Evolutionary conservation across 805 yeast species (phyloP).

Genomic region (Wickerhamomyces pijperi): DNA sequence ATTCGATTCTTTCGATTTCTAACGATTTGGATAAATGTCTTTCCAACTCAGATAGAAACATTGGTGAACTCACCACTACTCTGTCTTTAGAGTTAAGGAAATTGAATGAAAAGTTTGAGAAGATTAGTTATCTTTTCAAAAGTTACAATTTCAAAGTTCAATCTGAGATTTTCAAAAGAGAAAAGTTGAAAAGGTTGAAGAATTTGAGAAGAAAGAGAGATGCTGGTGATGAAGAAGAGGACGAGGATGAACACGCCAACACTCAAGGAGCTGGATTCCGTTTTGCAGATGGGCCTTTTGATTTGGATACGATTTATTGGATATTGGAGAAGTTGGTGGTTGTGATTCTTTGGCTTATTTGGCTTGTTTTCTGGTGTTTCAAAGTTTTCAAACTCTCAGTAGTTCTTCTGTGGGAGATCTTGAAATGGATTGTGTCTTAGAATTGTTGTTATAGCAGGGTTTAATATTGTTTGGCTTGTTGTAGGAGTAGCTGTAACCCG

Average conservation of each 20-base stretch:
- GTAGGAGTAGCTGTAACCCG: too few species aligned
- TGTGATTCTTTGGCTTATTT: slow-evolving; percentile 36
- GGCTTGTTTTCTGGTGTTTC: slow-evolving; percentile 44
- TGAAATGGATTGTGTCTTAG: slow-evolving; percentile 9
- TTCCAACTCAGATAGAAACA: slow-evolving; percentile 53
- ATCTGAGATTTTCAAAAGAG: too few species aligned
- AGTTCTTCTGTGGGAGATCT: slow-evolving; percentile 6
- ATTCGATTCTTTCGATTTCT: not conserved
- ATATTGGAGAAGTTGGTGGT: slow-evolving; percentile 43
- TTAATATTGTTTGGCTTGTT: too few species aligned
- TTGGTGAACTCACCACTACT: slow-evolving; percentile 67
- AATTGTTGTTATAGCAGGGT: too few species aligned
- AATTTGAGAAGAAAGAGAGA: too few species aligned
- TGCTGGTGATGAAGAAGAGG: not conserved
- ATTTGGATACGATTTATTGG: slow-evolving; percentile 27
- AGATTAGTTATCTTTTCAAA: slow-evolving; percentile 22
- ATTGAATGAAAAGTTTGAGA: slow-evolving; percentile 36
- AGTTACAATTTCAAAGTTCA: slow-evolving; percentile 1
- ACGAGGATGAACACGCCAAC: not conserved
- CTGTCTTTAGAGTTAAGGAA: slow-evolving; percentile 49
- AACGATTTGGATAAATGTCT: slow-evolving; percentile 36
- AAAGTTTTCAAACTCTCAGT: slow-evolving; percentile 20
- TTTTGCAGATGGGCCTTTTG: slow-evolving; percentile 21
- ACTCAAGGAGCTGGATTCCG: not conserved
- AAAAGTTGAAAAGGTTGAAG: too few species aligned